A percentile compares a stretch with the other conserved stretches of the same genome.
phyloP scores from a whole-genome alignment of 2,329 filamentous ascomycete genomes.

The Sclerotinia sclerotiorum region DNA sequence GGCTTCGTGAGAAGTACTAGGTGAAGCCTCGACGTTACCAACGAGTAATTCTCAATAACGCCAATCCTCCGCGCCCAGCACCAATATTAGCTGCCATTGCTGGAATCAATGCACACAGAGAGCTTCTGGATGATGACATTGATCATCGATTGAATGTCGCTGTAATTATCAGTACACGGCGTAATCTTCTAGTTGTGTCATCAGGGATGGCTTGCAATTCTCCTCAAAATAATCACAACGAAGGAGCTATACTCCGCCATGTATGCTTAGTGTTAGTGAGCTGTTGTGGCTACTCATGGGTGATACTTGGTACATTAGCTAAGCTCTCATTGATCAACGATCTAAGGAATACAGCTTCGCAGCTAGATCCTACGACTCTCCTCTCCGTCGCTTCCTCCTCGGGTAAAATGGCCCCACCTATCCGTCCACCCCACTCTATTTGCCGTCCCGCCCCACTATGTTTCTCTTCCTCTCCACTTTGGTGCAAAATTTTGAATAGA shows the following conservation, averaged over 20 bases:
- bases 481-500: no score
- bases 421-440: background rate
- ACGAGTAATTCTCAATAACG: no score
- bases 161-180: background rate
- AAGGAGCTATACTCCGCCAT: conserved; percentile 13
- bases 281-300: conserved; percentile 4
- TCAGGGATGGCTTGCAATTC: conserved; percentile 14
- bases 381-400: conserved; percentile 14
- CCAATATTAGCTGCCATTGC: no score
- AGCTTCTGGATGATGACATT: no score
- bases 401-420: conserved; percentile 16
- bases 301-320: conserved; percentile 2
- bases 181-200: background rate
- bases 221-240: conserved; percentile 8
- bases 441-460: background rate
- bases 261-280: background rate
- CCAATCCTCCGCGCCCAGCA: no score
- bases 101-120: no score
- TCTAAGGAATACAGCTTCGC: conserved; percentile 12
- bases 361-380: conserved; percentile 17
- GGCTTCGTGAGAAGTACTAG: no score
- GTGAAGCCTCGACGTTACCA: no score
- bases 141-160: no score
- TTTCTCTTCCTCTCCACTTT: no score
- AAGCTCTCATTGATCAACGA: conserved; percentile 19